Evolutionary conservation across 192 early-diverging fungal species (phyloP), one percentile per base, ranked within the genome.

Genomic region (Coemansia sp.): DNA sequence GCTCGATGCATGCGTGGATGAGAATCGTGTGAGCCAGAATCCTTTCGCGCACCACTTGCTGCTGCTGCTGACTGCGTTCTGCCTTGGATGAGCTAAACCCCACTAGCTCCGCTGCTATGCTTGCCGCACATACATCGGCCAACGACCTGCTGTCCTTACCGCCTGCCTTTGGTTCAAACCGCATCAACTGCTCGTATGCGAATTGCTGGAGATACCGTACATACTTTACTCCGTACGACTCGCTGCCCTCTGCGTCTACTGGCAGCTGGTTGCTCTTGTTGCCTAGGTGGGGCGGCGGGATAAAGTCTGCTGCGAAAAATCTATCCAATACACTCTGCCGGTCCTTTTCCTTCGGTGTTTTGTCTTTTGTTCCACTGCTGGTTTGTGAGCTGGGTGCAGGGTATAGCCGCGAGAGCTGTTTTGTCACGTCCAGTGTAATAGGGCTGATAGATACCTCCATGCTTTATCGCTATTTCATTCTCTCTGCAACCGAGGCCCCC

Each of bases 291-390:
- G 52, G 48, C 31, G 61, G 68, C 17, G 65, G 67, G n/a, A 79
- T 62, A 61, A 79, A 79, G 64, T 79, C 76, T 19, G 76, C 76
- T 11, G 76, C 76, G 13, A 73, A 79, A 30, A 79, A 79, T 4
- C 45, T 63, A 31, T 79, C 76, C 42, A 79, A 57, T 6, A 76
- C 56, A 1, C 55, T 37, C 1, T n/a, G n/a, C n/a, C n/a, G n/a
- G n/a, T n/a, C 62, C 9, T 33, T 15, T 22, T 25, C 36, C 14
- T 25, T 34, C 11, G 25, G 22, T 38, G 34, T 11, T 3, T 30
- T 36, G 28, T 13, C 30, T 8, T 14, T 11, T 22, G 20, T 28
- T 22, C 1, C 33, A 28, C 15, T 48, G 34, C 55, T 40, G 37
- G 13, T 33, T 20, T 47, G 29, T 17, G 53, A 23, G 31, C 30